Evolutionary conservation across 1,284 basidiomycete species (phyloP), one percentile per base, ranked within the genome.

Genomic region (Ceratobasidium theobromae): DNA sequence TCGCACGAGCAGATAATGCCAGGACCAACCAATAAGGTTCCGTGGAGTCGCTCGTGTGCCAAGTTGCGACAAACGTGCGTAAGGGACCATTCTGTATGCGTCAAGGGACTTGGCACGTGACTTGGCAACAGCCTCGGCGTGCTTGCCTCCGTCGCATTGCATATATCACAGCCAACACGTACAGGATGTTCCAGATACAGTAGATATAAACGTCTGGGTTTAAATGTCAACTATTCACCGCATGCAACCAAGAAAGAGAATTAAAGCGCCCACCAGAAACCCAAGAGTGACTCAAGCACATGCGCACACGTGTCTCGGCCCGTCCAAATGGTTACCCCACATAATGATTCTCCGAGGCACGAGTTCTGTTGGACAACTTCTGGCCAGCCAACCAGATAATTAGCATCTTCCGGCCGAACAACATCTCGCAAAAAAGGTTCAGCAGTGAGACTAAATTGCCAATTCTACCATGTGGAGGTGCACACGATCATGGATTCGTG

Each of bases 31-130:
- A 64, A 64, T 64, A 14, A 43, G 8, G 23, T 38, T 5, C 4
- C 46, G 58, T 27, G 23, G 16, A 52, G 58, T 16, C 58, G 58
- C 48, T 62, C 58, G 58, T 64, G 58, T 64, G 58, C 58, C 58
- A 52, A 64, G 41, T 8, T 32, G 57, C 21, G 30, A 64, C 58
- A 49, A 51, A 64, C 58, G 58, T 64, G 48, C 46, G 58, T 64
- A 48, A 33, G 46, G 48, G 41, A 33, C 58, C 48, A 35, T 30
- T 14, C 46, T 64, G 48, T 64, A 64, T 64, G 58, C 58, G 33
- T 41, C 46, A 38, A 64, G 16, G 35, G 35, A 16, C 16, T 38
- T 21, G 12, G 11, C 58, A 64, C 58, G 58, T 64, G 58, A 52
- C 32, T 4, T 45, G 6, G 3, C 30, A 21, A 51, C 48, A 23